Base-by-base conservation (phyloP, 495 filamentous ascomycete genomes). In the Chaetomium fimeti region DNA sequence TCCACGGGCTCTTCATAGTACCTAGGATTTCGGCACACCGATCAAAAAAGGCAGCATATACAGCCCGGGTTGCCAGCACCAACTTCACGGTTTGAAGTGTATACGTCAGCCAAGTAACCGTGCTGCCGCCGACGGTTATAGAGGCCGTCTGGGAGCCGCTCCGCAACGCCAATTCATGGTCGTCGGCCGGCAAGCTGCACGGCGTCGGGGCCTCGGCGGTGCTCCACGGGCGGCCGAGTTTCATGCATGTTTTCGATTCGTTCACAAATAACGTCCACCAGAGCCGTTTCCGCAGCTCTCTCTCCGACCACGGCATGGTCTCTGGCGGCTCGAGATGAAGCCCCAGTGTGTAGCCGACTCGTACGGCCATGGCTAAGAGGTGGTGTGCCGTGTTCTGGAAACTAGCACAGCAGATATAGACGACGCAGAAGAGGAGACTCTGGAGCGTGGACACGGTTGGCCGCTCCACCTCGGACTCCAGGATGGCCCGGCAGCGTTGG, bases 401-500 rank as follows among this genome's bases (percentile, higher is more conserved):
- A 18, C 81, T 77, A 8, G 80, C 82, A 59, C 85, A 84, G 29
- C 83, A 81, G 36, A 87, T 77, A 53, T 87, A 87, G 56, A 87
- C 78, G 7, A 81, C 78, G 68, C 77, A 86, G 8, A 81, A 82
- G 56, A 87, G 83, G 60, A 83, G 76, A 66, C 79, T 81, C 66
- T 87, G 84, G 20, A 87, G 65, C 0, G 82, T 84, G 20, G 75
- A 71, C 22, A 85, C 68, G 0, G 80, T 76, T 0, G 81, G 82
- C 29, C 75, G 79, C 66, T 87, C 74, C n/a, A 80, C 70, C 55
- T 85, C 81, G 9, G 69, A 66, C 3, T 70, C 57, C 2, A 86
- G 74, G 0, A 85, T 64, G 9, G 69, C 68, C 61, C 85, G 79
- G 52, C 77, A 79, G 13, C 84, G 76, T 60, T 67, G 68, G 63